Base-by-base conservation (phyloP, 75 land plant species). In the Gnetum montanum region DNA sequence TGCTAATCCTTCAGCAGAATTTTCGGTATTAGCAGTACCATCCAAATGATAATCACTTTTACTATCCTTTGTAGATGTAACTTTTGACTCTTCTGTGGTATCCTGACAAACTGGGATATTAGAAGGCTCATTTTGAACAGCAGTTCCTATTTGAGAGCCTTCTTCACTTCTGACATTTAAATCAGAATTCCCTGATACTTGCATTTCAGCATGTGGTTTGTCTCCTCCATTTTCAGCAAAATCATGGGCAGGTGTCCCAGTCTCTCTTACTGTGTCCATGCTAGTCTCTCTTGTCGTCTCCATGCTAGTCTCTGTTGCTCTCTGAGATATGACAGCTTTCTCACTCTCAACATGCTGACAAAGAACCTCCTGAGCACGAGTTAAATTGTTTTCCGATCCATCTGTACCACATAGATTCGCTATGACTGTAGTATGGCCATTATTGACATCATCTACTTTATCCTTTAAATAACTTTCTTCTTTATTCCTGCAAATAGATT, bases 101-200 rank as follows among this genome's bases (percentile, higher is more conserved):
- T 8, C 69, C 27, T 71, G 47, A 29, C 34, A 13, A 19, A 43
- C 50, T 16, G 38, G 12, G n/a, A 54, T 6, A 46, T 27, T 15
- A 10, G 50, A 53, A n/a, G 27, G 49, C 38, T 65, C 60, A 64
- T 38, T 46, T 52, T 52, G 23, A 23, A 37, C 67, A 34, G 53
- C 13, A 50, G 10, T 54, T 44, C 43, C 57, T 24, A 8, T 27
- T 23, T 2, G 26, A 12, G 58, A 20, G 28, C 69, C 68, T 24
- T 30, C 36, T 49, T 67, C 69, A 11, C 49, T 59, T n/a, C 64
- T 69, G 31, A 61, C 22, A 43, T 54, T 38, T 28, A 60, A 34
- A 10, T 19, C 41, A 37, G 50, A 49, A 43, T 12, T 18, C 55
- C 23, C 37, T 53, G 4, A 33, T 7, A 16, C 10, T 33, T 33